Evolutionary conservation across 192 early-diverging fungal genomes (phyloP).

Genomic region (Spinellus fusiger): DNA sequence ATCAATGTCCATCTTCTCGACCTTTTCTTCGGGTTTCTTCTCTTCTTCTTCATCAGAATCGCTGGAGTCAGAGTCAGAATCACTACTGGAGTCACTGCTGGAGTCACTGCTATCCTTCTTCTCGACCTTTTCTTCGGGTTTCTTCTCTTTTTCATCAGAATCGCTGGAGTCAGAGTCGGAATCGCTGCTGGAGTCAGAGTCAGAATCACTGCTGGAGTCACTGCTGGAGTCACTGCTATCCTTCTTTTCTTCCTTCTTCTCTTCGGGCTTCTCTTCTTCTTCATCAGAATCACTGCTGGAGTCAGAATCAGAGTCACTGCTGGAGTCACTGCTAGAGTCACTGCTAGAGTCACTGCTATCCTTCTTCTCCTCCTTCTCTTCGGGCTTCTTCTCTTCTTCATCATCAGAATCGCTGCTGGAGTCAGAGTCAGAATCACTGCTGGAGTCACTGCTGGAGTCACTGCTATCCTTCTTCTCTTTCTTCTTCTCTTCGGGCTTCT

Average conservation of each 20-base stretch:
- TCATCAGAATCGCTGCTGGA: slow-evolving; percentile 13
- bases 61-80: slow-evolving; percentile 19
- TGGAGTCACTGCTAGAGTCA: neutral
- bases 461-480: slow-evolving; percentile 7
- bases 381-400: too few relatives aligned
- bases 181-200: slow-evolving; percentile 13
- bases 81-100: neutral
- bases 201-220: slow-evolving; percentile 14
- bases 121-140: neutral
- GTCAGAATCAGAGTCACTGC: slow-evolving; percentile 17
- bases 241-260: slow-evolving; percentile 10
- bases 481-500: neutral
- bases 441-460: slow-evolving; percentile 9
- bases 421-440: slow-evolving; percentile 10
- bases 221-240: slow-evolving; percentile 13
- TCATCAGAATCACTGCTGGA: slow-evolving; percentile 31
- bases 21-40: too few relatives aligned
- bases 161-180: slow-evolving; percentile 11
- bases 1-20: neutral
- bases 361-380: neutral
- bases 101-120: neutral
- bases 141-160: neutral
- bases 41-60: neutral
- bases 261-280: slow-evolving; percentile 18
- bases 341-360: neutral